Evolutionary conservation across 2,329 filamentous ascomycete species (phyloP).

Genomic region (Ophiostoma himal-ulmi): DNA sequence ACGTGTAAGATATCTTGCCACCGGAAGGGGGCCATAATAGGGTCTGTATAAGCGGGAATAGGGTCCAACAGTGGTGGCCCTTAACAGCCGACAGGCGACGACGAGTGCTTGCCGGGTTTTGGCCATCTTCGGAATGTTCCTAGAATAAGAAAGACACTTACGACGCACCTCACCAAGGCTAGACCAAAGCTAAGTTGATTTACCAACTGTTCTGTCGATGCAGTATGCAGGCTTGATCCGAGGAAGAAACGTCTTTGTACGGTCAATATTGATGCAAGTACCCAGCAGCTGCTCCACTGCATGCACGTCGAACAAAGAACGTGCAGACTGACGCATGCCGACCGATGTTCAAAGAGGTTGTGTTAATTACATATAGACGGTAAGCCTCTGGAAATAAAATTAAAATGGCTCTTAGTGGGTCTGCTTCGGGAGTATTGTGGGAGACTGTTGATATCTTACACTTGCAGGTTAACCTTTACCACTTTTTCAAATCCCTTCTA

Average conservation of each 20-base stretch:
- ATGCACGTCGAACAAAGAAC: conserved; percentile 5
- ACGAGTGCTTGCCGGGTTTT: background rate
- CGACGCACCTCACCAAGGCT: background rate
- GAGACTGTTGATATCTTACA: background rate
- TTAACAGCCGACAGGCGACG: background rate
- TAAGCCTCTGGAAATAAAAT: background rate
- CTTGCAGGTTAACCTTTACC: background rate
- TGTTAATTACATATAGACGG: background rate
- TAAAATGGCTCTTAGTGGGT: background rate
- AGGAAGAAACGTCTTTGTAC: background rate
- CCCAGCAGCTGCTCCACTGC: background rate
- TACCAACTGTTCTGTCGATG: background rate
- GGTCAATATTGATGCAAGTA: background rate
- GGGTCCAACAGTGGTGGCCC: background rate
- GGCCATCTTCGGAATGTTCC: background rate
- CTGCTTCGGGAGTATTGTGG: conserved; percentile 4
- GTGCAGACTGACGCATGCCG: background rate
- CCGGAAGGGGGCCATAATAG: background rate
- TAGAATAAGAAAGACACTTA: background rate
- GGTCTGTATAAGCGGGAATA: background rate
- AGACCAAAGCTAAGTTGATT: background rate
- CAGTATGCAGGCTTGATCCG: background rate
- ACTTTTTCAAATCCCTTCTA: background rate
- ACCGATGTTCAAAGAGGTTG: background rate
- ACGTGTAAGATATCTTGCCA: background rate